These are phyloP conservation scores for Colletotrichum orbiculare DNA, from an alignment of 2,329 filamentous ascomycete species.

Conservation along the genomic window DNA sequence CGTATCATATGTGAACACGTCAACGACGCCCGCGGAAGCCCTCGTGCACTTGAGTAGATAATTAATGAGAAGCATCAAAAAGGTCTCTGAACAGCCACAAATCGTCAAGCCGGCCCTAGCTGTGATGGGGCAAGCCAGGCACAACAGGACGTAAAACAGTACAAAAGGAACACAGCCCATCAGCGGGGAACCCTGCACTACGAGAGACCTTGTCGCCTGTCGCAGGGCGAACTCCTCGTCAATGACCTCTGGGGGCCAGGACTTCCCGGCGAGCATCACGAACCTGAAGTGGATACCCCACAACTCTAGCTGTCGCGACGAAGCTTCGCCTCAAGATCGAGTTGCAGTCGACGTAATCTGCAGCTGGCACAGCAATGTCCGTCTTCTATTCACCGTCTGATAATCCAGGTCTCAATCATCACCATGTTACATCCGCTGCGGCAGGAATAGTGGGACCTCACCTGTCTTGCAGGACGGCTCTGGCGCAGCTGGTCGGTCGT, in stretches of 20 bases:
- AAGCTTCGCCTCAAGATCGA: not conserved
- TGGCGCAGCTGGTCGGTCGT: constrained; percentile 20
- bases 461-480: constrained; percentile 2
- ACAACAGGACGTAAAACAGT: not conserved
- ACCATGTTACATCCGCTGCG: constrained; percentile 16
- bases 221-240: not conserved
- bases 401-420: not conserved
- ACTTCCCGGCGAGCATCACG: not conserved
- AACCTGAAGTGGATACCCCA: not conserved
- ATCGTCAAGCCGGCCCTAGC: not conserved
- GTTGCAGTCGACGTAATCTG: too few relatives aligned
- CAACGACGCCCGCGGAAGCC: not conserved
- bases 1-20: constrained; percentile 44
- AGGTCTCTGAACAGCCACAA: not conserved
- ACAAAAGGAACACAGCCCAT: not conserved
- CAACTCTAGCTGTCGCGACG: too few relatives aligned
- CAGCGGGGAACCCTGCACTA: not conserved
- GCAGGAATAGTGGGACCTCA: constrained; percentile 14
- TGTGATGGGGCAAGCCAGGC: not conserved
- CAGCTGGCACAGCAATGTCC: too few relatives aligned
- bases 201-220: not conserved
- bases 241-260: too few relatives aligned
- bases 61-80: not conserved
- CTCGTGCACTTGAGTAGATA: not conserved
- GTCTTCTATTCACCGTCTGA: too few relatives aligned